Conservation (phyloP, 2,329 filamentous ascomycete genomes). For the Penicillium sclerotiorum region DNA sequence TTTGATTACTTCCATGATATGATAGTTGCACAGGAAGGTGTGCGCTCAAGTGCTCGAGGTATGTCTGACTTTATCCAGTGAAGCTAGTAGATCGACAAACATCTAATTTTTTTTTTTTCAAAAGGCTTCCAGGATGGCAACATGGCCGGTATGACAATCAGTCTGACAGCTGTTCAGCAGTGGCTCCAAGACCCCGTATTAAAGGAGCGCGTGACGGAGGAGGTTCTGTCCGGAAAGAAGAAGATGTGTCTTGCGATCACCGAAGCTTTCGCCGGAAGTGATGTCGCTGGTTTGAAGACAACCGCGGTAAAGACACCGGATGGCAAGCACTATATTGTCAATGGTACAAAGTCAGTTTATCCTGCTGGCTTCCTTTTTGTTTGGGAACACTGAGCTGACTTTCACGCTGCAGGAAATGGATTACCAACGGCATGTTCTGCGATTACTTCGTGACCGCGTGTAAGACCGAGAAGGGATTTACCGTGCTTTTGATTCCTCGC, state of each 20-base stretch:
- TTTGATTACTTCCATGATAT: slow-evolving; percentile 89
- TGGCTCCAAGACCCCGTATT: slow-evolving; percentile 70
- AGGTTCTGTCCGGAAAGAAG: slow-evolving; percentile 78
- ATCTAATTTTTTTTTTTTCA: neutral
- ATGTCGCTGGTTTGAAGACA: slow-evolving; percentile 78
- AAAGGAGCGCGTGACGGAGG: slow-evolving; percentile 67
- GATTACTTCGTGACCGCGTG: slow-evolving; percentile 85
- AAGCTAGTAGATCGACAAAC: neutral
- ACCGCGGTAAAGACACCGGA: slow-evolving; percentile 76
- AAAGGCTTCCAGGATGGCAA: slow-evolving; percentile 83
- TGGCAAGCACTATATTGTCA: slow-evolving; percentile 69
- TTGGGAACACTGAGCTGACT: neutral
- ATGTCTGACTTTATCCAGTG: neutral
- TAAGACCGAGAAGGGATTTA: slow-evolving; percentile 76
- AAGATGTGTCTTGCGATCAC: slow-evolving; percentile 88
- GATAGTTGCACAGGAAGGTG: slow-evolving; percentile 73
- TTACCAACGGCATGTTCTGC: slow-evolving; percentile 76
- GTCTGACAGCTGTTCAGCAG: slow-evolving; percentile 76
- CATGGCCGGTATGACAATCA: slow-evolving; percentile 84
- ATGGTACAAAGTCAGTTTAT: slow-evolving; percentile 40
- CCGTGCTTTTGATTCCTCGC: slow-evolving; percentile 73
- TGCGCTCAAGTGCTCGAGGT: slow-evolving; percentile 68
- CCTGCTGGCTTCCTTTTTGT: neutral
- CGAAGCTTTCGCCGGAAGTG: slow-evolving; percentile 82
- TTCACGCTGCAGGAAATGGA: slow-evolving; percentile 71